These are phyloP conservation scores for Pythium grandisporangium DNA, from an alignment of 352 stramenopile genomes.

Conservation along the genomic window DNA sequence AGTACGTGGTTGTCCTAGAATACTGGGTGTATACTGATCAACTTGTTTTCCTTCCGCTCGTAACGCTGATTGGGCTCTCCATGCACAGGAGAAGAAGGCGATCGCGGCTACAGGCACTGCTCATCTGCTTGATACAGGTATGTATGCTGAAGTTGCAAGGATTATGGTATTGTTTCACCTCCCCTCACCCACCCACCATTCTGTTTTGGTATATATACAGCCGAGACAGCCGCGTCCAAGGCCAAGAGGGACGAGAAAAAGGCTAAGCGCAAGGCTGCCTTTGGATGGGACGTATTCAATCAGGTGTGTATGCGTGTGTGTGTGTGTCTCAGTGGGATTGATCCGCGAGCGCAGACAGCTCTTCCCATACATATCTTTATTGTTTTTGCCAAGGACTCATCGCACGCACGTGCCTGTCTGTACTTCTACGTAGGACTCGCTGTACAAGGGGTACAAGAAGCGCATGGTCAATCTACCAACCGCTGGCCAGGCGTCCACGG, in stretches of 20 bases:
- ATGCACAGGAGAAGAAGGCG: constrained; percentile 41
- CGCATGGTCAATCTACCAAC: constrained; percentile 51
- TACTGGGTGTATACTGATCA: background rate
- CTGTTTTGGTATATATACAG: constrained; percentile 18
- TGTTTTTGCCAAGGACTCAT: no score
- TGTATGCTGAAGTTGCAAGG: background rate
- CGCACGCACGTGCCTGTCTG: no score
- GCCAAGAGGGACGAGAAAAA: constrained; percentile 64
- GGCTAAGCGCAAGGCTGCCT: constrained; percentile 69
- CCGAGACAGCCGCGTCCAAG: constrained; percentile 41
- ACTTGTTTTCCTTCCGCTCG: background rate
- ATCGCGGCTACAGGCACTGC: constrained; percentile 26
- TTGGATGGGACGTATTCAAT: constrained; percentile 83
- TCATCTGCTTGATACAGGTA: constrained; percentile 64
- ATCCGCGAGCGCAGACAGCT: no score
- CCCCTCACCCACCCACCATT: no score
- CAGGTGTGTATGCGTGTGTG: constrained; percentile 12
- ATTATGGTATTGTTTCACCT: background rate
- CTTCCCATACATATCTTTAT: no score
- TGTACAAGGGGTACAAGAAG: constrained; percentile 85
- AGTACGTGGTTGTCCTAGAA: background rate
- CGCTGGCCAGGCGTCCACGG: constrained; percentile 6
- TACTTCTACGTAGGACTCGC: constrained; percentile 67
- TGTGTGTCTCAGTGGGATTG: background rate
- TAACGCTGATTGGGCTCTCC: no score